Base-by-base conservation (phyloP, 2,329 filamentous ascomycete genomes). In the Cytospora leucostoma region DNA sequence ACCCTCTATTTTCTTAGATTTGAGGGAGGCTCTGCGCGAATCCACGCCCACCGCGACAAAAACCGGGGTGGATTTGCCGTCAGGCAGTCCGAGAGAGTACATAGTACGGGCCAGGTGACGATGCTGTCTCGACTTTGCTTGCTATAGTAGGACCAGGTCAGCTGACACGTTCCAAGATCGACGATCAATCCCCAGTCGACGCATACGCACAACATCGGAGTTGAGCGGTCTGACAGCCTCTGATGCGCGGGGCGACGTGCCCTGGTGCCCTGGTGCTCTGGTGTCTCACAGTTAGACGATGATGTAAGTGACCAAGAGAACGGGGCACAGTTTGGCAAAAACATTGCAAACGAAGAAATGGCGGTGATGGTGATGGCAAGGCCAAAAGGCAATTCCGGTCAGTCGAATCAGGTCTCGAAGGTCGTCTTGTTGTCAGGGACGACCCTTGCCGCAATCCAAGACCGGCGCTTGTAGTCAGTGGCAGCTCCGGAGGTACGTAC, bases 301-400 rank as follows among this genome's bases (percentile, higher is more conserved):
- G 19, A 27, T 44, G 17, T 50, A 47, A 10, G 21, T 47, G 21
- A 33, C 6, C 49, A 52, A 35, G n/a, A 32, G 38, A 55, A 61
- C 37, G 54, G 51, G 51, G 44, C 51, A 49, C 57, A 47, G 44
- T 47, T 15, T 21, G 33, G 35, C 50, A 47, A 52, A 51, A 17
- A 38, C 4, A 38, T 51, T 44, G 44, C 50, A 55, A 50, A 53
- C 49, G 12, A 38, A 59, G 40, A 60, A 63, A 60, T 56, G 62
- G 58, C 62, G 61, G 56, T 59, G 62, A 56, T 61, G 56, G 47
- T 56, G 34, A 47, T 47, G 64, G 32, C 66, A 65, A 67, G 50
- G n/a, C 50, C 12, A n/a, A 37, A 37, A 61, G 15, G 65, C 61
- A 68, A 57, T 21, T 54, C 53, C 12, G 54, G 51, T 50, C 27